A percentile compares a stretch with the other conserved stretches of the same genome.
Evolutionary conservation across 1,284 basidiomycete species (phyloP).

Genomic region (Ustilago trichophora): DNA sequence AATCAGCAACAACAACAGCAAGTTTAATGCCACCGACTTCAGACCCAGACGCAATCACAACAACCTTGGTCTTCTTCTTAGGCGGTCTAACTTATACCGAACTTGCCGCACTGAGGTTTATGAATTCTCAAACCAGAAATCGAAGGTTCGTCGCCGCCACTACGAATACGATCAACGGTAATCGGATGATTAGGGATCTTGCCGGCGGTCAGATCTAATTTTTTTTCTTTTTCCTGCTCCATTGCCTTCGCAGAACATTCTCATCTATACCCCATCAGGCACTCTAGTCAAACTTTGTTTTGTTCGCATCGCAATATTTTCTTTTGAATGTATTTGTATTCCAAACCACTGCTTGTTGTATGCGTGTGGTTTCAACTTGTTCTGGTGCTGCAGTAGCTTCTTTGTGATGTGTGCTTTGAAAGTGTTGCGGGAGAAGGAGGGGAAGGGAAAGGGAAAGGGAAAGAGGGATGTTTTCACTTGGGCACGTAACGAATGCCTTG

Average conservation of each 20-base stretch:
- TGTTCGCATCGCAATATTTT: not conserved
- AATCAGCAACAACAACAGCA: not conserved
- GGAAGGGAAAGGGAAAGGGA: not conserved
- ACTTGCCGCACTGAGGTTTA: constrained; percentile 91
- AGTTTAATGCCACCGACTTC: not conserved
- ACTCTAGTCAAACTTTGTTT: too few species aligned
- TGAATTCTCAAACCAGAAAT: constrained; percentile 71
- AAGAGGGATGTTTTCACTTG: constrained; percentile 15
- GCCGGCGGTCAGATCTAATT: constrained; percentile 6
- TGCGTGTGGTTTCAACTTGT: too few species aligned
- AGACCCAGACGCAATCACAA: constrained; percentile 70
- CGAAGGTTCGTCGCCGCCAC: constrained; percentile 58
- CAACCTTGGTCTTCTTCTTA: constrained; percentile 95
- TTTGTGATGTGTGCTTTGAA: too few species aligned
- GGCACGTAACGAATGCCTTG: constrained; percentile 35
- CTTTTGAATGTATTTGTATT: constrained; percentile 23
- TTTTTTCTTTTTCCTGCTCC: not conserved
- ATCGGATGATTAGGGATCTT: constrained; percentile 38
- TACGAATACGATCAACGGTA: constrained; percentile 57
- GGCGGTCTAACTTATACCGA: constrained; percentile 98
- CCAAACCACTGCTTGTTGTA: not conserved
- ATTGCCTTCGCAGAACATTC: too few species aligned
- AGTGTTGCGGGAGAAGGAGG: too few species aligned
- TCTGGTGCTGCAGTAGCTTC: too few species aligned
- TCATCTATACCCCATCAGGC: too few species aligned